phyloP scores from a whole-genome alignment of 495 filamentous ascomycete species.

The Oidiodendron maius region DNA sequence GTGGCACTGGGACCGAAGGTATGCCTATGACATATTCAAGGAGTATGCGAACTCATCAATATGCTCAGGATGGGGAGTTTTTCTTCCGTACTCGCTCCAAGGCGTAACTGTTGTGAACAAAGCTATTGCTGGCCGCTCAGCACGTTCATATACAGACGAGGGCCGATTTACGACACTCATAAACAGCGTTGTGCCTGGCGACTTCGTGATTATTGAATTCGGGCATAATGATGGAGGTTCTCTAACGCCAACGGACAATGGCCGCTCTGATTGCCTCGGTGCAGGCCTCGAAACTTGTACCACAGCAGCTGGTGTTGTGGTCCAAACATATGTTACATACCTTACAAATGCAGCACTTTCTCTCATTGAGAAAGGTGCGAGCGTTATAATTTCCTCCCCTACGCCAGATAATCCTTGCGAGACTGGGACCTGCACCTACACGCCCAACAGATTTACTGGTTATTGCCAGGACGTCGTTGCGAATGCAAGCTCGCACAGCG shows the following conservation, averaged over 20 bases:
- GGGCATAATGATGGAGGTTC: constrained; percentile 63
- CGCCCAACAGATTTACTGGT: constrained; percentile 45
- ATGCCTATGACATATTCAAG: background rate
- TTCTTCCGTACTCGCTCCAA: constrained; percentile 41
- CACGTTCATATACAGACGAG: constrained; percentile 55
- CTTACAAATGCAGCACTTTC: constrained; percentile 45
- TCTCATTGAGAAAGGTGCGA: constrained; percentile 53
- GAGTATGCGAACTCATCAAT: background rate
- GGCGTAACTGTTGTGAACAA: constrained; percentile 46
- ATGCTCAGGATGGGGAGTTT: constrained; percentile 52
- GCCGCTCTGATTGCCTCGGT: constrained; percentile 51
- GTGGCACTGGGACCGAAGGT: constrained; percentile 26
- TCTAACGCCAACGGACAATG: constrained; percentile 49
- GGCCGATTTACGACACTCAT: constrained; percentile 52
- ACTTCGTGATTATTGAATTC: constrained; percentile 37
- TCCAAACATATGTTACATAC: constrained; percentile 32
- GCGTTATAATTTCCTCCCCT: constrained; percentile 54
- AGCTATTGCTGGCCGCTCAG: constrained; percentile 52
- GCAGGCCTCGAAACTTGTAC: constrained; percentile 48
- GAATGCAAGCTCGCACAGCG: constrained; percentile 31
- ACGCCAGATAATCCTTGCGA: constrained; percentile 64
- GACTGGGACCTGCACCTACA: constrained; percentile 37
- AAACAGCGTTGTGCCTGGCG: constrained; percentile 37
- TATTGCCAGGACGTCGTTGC: constrained; percentile 49
- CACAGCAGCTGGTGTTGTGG: constrained; percentile 16